Conservation (phyloP, 345 rosid genomes). For the Conringia planisiliqua region DNA sequence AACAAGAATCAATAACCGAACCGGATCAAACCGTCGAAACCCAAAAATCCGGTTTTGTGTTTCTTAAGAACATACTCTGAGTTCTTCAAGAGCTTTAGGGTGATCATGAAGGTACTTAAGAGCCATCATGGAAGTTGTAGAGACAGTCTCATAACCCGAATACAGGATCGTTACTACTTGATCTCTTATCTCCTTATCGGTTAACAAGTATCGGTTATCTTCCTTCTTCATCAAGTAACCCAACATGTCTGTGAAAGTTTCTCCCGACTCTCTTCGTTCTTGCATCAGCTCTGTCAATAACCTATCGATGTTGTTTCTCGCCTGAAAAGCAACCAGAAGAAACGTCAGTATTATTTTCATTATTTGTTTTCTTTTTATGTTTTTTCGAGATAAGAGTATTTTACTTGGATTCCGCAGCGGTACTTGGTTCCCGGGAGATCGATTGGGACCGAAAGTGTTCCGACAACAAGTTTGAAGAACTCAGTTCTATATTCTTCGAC, state of each 20-base stretch:
- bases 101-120: conserved; percentile 83
- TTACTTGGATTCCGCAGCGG: conserved; percentile 59
- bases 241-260: conserved; percentile 58
- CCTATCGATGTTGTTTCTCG: conserved; percentile 53
- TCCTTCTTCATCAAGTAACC: conserved; percentile 59
- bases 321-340: conserved; percentile 40
- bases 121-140: conserved; percentile 91
- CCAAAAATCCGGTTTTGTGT: not conserved
- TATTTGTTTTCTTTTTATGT: not conserved
- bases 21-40: not conserved
- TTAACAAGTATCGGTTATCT: conserved; percentile 42
- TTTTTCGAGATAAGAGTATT: not conserved
- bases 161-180: conserved; percentile 73
- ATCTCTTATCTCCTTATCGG: conserved; percentile 70
- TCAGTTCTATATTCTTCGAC: conserved; percentile 58
- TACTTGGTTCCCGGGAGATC: conserved; percentile 68
- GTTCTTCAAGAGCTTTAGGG: conserved; percentile 61
- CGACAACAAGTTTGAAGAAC: conserved; percentile 72
- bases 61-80: conserved; percentile 48
- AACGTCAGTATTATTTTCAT: not conserved
- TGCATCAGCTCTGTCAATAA: conserved; percentile 50
- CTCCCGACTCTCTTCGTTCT: conserved; percentile 51
- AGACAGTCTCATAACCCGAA: conserved; percentile 86
- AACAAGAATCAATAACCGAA: not conserved
- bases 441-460: conserved; percentile 74